Base-by-base conservation (phyloP, 805 yeast species). In the Grigorovia humatica region DNA sequence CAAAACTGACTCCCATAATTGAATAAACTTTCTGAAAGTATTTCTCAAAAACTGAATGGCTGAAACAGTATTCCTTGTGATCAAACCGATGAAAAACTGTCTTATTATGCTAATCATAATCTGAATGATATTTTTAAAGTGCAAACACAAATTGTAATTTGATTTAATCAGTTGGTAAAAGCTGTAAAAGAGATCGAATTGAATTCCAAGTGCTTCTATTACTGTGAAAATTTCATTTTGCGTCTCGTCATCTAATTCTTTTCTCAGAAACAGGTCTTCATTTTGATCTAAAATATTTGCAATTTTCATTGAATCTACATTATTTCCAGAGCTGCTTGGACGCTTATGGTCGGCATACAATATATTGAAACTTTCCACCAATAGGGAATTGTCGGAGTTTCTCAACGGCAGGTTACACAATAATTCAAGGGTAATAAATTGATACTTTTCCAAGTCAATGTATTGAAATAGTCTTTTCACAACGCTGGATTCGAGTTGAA, bases 391-490 rank as follows among this genome's bases (percentile, higher is more conserved):
- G 15, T 38, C 42, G 17, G 15, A 13, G 17, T 38, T 38, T 38
- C 15, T 58, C 59, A 67, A 57, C 5, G 69, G 59, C 47, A 67
- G 56, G 35, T 67, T 57, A 11, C 66, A 59, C 48, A 67, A 54
- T n/a, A 69, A 51, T 9, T 64, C 52, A 19, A 70, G 59, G 23
- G 59, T 57, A 3, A 61, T 52, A 9, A 51, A 53, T 13, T 67
- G 69, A 69, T 75, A 79, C 1, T 69, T 59, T 1, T 82, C 83
- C 9, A 54, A 48, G 19, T 66, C 60, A 13, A 79, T 65, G 4
- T 67, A 66, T 9, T 58, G 52, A 23, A 75, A 69, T 53, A 79
- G 70, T 19, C 59, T 56, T 30, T 68, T 69, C 30, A 78, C 75
- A 4, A 65, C 67, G 8, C 70, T 68, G 0, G 78, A 68, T 54